Evolutionary conservation across 129 eudicot species (phyloP).

Genomic region (Flaveria linearis): DNA sequence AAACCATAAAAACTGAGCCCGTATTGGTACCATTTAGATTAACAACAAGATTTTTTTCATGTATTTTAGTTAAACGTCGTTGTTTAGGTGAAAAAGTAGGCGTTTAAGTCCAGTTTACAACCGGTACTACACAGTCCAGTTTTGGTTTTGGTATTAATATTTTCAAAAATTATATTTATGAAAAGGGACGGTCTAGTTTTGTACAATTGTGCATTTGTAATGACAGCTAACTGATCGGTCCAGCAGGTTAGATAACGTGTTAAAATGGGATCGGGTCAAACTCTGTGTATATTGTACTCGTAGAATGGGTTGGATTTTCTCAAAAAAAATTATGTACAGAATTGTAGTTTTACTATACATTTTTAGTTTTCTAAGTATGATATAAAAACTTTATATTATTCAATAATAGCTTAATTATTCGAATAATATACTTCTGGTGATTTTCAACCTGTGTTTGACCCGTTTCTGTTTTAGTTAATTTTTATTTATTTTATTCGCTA

Average conservation of each 20-base stretch:
- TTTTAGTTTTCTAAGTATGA: neutral
- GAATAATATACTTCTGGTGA: neutral
- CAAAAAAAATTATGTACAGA: neutral
- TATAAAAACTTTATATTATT: neutral
- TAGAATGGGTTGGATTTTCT: neutral
- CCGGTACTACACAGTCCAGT: too few relatives aligned
- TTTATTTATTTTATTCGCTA: neutral
- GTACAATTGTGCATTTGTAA: too few relatives aligned
- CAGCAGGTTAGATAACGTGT: neutral
- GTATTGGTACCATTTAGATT: too few relatives aligned
- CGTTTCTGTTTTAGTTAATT: neutral
- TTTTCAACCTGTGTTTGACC: neutral
- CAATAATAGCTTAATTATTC: neutral
- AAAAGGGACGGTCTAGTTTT: too few relatives aligned
- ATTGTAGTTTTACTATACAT: neutral
- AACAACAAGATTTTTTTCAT: too few relatives aligned
- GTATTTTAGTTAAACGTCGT: too few relatives aligned
- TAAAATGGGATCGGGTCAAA: neutral
- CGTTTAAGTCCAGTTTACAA: too few relatives aligned
- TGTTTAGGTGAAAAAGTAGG: too few relatives aligned
- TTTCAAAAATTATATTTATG: too few relatives aligned
- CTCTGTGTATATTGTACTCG: neutral
- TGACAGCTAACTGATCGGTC: too few relatives aligned
- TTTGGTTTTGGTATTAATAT: too few relatives aligned
- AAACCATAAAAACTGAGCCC: neutral